Evolutionary conservation across 2,329 filamentous ascomycete species (phyloP).

Genomic region (Blumeriella jaapii): DNA sequence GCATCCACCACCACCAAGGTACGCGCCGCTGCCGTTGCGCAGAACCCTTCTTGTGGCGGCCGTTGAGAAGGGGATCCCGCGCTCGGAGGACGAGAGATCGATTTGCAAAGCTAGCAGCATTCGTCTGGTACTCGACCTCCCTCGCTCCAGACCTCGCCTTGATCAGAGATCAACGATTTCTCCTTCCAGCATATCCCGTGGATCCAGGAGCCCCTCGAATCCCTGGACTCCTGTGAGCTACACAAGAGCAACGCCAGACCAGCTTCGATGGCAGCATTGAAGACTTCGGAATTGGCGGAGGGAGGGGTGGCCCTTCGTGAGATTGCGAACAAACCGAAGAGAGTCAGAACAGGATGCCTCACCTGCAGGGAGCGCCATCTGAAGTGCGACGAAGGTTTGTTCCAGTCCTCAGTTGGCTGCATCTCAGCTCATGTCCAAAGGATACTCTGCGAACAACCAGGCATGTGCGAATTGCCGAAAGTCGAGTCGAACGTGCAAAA

Average conservation of each 20-base stretch:
- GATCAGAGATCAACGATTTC: slow-evolving; percentile 22
- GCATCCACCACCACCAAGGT: slow-evolving; percentile 7
- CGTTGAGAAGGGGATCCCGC: slow-evolving; percentile 23
- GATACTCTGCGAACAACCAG: slow-evolving; percentile 2
- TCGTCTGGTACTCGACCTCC: slow-evolving; percentile 23
- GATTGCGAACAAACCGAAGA: slow-evolving; percentile 52
- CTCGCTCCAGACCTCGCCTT: slow-evolving; percentile 23
- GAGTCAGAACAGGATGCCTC: slow-evolving; percentile 80
- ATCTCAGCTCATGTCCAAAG: background rate
- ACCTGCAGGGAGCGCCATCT: slow-evolving; percentile 84
- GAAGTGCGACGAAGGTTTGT: slow-evolving; percentile 71
- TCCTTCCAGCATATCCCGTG: slow-evolving; percentile 15
- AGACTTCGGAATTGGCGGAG: slow-evolving; percentile 7
- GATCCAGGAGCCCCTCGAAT: too few species aligned
- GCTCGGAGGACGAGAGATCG: slow-evolving; percentile 19
- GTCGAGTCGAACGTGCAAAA: slow-evolving; percentile 74
- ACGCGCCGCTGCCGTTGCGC: slow-evolving; percentile 23
- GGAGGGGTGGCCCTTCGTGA: slow-evolving; percentile 12
- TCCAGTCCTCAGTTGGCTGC: slow-evolving; percentile 34
- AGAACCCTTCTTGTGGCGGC: slow-evolving; percentile 25
- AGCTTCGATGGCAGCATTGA: slow-evolving; percentile 21
- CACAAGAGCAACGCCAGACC: too few species aligned
- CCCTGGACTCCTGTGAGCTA: too few species aligned
- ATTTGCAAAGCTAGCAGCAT: slow-evolving; percentile 20
- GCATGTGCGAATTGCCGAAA: slow-evolving; percentile 61